Evolutionary conservation across 2,329 filamentous ascomycete genomes (phyloP).

Genomic region (Penicillium hesseltinei): DNA sequence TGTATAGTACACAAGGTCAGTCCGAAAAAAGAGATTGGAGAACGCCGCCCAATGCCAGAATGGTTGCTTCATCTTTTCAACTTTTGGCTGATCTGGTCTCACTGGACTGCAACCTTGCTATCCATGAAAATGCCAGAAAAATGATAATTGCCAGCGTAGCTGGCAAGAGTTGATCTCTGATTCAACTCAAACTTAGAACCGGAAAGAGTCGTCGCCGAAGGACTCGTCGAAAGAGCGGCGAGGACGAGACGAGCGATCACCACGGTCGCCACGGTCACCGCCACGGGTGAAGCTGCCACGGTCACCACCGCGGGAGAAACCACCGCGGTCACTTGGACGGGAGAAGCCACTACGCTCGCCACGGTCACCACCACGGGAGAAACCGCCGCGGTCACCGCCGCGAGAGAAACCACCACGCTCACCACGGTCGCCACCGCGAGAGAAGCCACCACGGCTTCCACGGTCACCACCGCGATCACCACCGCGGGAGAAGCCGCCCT

Average conservation of each 20-base stretch:
- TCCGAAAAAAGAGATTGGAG: constrained; percentile 11
- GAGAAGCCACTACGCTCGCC: constrained; percentile 6
- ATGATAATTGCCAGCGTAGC: background rate
- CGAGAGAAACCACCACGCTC: background rate
- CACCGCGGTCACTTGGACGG: background rate
- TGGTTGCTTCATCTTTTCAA: constrained; percentile 16
- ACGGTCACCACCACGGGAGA: constrained; percentile 1
- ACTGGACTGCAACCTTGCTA: background rate
- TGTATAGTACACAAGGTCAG: constrained; percentile 20
- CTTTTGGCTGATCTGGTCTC: constrained; percentile 5
- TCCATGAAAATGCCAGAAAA: background rate
- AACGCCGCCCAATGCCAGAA: constrained; percentile 33
- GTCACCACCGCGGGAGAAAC: background rate
- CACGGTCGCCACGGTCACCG: constrained; percentile 2
- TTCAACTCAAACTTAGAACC: constrained; percentile 6
- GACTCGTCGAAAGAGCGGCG: background rate
- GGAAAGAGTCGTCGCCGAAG: constrained; percentile 6
- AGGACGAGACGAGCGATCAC: constrained; percentile 5
- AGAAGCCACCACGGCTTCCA: constrained; percentile 3
- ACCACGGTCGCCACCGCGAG: background rate
- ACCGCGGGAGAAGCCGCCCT: constrained; percentile 3
- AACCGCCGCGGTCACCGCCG: background rate
- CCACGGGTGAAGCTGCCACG: constrained; percentile 9
- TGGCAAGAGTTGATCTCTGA: background rate
- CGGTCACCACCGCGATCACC: background rate